Percentiles rank a stretch among this genome's conserved stretches.
Evolutionary conservation across 1,284 basidiomycete genomes (phyloP).

Genomic region (Naganishia liquefaciens): DNA sequence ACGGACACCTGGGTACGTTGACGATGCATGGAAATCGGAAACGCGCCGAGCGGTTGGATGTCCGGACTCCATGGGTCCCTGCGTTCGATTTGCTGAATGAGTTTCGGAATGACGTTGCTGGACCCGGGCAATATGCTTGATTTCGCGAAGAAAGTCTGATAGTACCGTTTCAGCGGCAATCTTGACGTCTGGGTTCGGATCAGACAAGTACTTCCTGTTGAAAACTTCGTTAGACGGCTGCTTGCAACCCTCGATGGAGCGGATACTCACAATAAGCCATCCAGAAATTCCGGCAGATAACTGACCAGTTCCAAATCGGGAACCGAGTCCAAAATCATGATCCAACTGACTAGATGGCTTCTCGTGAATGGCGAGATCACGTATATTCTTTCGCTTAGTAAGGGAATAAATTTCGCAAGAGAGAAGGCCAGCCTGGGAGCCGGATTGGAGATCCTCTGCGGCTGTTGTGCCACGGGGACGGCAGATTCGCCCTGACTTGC

Average conservation of each 20-base stretch:
- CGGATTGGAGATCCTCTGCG: not conserved
- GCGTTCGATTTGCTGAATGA: slow-evolving; percentile 12
- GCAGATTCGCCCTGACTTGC: slow-evolving; percentile 2
- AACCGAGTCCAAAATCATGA: slow-evolving; percentile 91
- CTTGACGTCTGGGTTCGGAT: slow-evolving; percentile 90
- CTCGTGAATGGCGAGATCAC: slow-evolving; percentile 94
- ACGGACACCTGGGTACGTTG: slow-evolving; percentile 26
- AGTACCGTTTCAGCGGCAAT: slow-evolving; percentile 88
- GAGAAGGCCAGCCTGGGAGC: slow-evolving; percentile 69
- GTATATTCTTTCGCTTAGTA: slow-evolving; percentile 89
- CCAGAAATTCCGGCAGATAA: slow-evolving; percentile 91
- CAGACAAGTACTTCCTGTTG: slow-evolving; percentile 85
- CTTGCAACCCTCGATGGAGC: not conserved
- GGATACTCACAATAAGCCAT: slow-evolving; percentile 80
- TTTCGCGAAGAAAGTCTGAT: slow-evolving; percentile 89
- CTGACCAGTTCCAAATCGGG: slow-evolving; percentile 94
- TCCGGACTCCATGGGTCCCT: not conserved
- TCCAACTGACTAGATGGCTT: slow-evolving; percentile 96
- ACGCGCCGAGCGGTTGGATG: slow-evolving; percentile 1
- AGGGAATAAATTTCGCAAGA: slow-evolving; percentile 88
- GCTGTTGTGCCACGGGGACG: no score
- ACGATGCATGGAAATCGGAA: slow-evolving; percentile 20
- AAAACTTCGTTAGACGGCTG: slow-evolving; percentile 28
- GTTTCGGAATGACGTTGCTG: slow-evolving; percentile 61
- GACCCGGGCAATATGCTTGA: slow-evolving; percentile 76